Evolutionary conservation across 345 rosid species (phyloP), one percentile per base, ranked within the genome.

Genomic region (Reutealis trisperma): DNA sequence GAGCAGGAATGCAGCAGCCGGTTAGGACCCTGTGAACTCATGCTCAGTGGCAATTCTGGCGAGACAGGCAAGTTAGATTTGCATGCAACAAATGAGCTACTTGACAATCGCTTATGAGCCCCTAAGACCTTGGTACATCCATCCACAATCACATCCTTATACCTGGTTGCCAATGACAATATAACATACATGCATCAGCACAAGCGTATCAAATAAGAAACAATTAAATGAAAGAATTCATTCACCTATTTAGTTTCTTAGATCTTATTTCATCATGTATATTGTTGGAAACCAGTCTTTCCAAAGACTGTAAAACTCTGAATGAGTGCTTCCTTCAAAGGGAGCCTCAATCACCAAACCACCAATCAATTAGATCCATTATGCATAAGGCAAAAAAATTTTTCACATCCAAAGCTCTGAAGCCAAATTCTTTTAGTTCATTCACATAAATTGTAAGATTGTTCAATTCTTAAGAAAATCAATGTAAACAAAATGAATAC

Each of bases 121-220:
- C 64, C 71, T 58, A 49, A 5, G 25, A 47, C 65, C 61, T 73
- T 34, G 27, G 3, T 6, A 21, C 67, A 47, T 47, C 77, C 16
- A 8, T 78, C 63, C 24, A 13, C 77, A 10, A 73, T 59, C 14
- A 47, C 77, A 58, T 27, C 67, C 57, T 24, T 59, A 49, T 37
- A 59, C 77, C 81, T 78, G 81, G 44, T 73, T n/a, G 19, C 67
- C 57, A 18, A 19, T 45, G 7, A 13, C 16, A 55, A n/a, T 11
- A 18, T 15, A 41, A 65, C 66, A 30, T 49, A 21, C 5, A 47
- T 0, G 37, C 18, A 57, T 19, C 63, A 75, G 61, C 63, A 75
- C 12, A 64, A 54, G 13, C 45, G 66, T 27, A 63, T 13, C 22
- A 73, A 27, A 72, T 24, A 15, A 12, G 7, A 67, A 19, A 24